Evolutionary conservation across 345 rosid species (phyloP).

Genomic region (Gossypium raimondii): DNA sequence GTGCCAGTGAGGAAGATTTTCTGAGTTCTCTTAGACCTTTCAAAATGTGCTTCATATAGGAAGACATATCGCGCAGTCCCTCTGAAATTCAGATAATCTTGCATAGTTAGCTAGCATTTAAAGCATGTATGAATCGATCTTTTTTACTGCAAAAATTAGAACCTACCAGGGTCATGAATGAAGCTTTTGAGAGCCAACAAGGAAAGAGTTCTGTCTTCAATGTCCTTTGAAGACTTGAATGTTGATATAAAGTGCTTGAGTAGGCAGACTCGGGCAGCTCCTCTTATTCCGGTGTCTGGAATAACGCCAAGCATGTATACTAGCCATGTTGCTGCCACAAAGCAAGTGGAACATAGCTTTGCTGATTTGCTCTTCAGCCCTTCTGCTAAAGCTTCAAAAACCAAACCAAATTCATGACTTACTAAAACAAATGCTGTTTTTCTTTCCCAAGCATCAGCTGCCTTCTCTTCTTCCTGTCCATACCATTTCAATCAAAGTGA

Average conservation of each 20-base stretch:
- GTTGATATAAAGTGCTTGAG: constrained; percentile 44
- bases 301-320: constrained; percentile 44
- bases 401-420: constrained; percentile 61
- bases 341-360: constrained; percentile 44
- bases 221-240: constrained; percentile 47
- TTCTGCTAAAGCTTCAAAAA: constrained; percentile 68
- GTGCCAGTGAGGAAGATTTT: constrained; percentile 52
- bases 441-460: constrained; percentile 64
- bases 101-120: not conserved
- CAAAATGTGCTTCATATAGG: constrained; percentile 46
- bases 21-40: constrained; percentile 59
- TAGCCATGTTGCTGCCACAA: constrained; percentile 60
- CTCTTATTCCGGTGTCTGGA: constrained; percentile 61
- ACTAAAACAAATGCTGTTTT: constrained; percentile 49
- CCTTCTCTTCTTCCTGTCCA: constrained; percentile 52
- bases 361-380: constrained; percentile 46
- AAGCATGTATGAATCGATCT: not conserved
- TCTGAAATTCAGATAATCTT: constrained; percentile 33
- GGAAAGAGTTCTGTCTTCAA: constrained; percentile 51
- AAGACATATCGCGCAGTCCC: constrained; percentile 42
- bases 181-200: constrained; percentile 64
- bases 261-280: constrained; percentile 64
- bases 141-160: not conserved
- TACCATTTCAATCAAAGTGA: constrained; percentile 1
- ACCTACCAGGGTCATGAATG: constrained; percentile 49